phyloP scores from a whole-genome alignment of 345 rosid genomes.

The Kandelia obovata region DNA sequence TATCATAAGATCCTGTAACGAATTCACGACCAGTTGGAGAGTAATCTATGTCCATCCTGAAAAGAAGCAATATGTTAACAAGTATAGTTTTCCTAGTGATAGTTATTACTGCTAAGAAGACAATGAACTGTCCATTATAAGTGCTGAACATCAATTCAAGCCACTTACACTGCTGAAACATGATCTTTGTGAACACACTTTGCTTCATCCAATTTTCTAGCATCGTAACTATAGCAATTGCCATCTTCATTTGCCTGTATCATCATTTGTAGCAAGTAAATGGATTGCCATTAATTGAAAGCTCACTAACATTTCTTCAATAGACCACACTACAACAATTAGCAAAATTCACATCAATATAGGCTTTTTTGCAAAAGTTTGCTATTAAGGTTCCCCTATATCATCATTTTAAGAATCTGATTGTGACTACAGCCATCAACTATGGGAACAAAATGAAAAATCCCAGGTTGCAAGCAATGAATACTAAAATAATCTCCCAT shows the following conservation, averaged over 20 bases:
- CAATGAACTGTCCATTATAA: neutral
- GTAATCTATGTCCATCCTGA: constrained; percentile 95
- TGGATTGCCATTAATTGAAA: neutral
- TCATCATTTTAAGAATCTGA: neutral
- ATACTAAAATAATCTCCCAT: neutral
- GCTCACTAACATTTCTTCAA: no score
- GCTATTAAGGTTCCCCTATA: neutral
- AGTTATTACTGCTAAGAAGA: neutral
- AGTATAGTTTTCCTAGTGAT: constrained; percentile 1
- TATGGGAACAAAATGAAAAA: neutral
- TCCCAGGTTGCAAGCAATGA: neutral
- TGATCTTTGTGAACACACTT: constrained; percentile 95
- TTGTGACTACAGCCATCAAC: neutral
- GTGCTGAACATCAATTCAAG: constrained; percentile 4
- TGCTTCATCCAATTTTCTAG: constrained; percentile 81
- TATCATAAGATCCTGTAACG: constrained; percentile 95
- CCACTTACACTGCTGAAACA: constrained; percentile 95
- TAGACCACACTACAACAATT: no score
- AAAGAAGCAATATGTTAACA: constrained; percentile 5
- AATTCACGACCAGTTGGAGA: constrained; percentile 99
- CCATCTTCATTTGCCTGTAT: constrained; percentile 96
- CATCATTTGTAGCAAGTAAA: constrained; percentile 3
- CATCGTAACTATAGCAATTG: constrained; percentile 86
- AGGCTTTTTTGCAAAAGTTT: no score
- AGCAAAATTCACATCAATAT: no score